These are phyloP conservation scores for Alliaria petiolata DNA, from an alignment of 345 rosid species.

Conservation along the genomic window DNA sequence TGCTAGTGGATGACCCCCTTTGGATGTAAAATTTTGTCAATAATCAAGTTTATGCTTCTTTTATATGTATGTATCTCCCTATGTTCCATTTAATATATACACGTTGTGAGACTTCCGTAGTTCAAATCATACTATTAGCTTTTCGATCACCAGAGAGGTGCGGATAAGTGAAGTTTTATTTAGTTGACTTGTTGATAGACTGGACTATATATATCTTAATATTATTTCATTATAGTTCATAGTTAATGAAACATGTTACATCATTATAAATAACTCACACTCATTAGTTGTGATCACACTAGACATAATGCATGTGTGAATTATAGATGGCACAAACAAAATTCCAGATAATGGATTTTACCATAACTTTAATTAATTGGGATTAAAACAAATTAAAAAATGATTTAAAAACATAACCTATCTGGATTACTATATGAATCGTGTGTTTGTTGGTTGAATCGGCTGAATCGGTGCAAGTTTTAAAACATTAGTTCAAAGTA, in stretches of 20 bases:
- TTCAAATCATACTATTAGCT: not conserved
- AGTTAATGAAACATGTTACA: not conserved
- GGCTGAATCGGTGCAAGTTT: not conserved
- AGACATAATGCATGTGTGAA: too few species aligned
- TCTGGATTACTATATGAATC: not conserved
- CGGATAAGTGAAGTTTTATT: not conserved
- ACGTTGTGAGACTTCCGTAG: too few species aligned
- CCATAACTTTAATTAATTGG: not conserved
- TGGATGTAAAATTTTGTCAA: not conserved
- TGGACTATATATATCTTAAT: not conserved
- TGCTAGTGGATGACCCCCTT: slow-evolving; percentile 24
- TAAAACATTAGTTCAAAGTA: not conserved
- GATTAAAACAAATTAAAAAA: not conserved
- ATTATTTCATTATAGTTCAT: not conserved
- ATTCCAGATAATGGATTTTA: not conserved
- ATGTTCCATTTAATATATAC: not conserved
- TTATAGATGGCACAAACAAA: not conserved
- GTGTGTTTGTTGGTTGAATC: not conserved
- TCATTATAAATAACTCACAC: not conserved
- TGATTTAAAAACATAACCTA: not conserved
- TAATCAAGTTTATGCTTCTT: not conserved
- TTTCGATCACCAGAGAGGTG: not conserved
- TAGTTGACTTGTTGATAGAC: not conserved
- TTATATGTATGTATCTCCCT: not conserved
- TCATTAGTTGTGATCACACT: not conserved